Conservation (phyloP, 345 rosid genomes). For the Adansonia digitata region DNA sequence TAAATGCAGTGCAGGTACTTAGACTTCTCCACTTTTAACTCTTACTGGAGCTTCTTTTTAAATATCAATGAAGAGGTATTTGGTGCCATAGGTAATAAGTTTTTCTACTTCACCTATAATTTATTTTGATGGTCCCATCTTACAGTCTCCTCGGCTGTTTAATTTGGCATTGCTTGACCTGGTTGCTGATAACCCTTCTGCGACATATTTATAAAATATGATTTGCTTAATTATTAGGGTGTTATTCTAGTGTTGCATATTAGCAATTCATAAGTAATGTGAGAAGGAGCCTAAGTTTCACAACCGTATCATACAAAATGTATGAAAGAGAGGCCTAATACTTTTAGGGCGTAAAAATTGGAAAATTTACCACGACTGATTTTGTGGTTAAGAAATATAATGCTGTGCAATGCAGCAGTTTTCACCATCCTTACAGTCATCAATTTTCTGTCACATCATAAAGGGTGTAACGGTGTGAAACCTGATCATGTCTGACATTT, state of each 20-base stretch:
- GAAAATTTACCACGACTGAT: too few relatives aligned
- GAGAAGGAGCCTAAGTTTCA: too few relatives aligned
- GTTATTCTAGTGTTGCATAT: slow-evolving; percentile 2
- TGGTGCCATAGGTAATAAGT: not conserved
- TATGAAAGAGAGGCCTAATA: too few relatives aligned
- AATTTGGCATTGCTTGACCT: not conserved
- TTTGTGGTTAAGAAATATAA: too few relatives aligned
- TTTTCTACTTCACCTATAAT: not conserved
- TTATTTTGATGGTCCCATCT: not conserved
- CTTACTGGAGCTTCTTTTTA: not conserved
- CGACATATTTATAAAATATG: not conserved
- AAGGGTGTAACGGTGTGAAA: not conserved
- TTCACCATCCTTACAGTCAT: too few relatives aligned
- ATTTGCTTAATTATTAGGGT: too few relatives aligned
- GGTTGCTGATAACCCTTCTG: too few relatives aligned
- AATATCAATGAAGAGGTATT: not conserved
- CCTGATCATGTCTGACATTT: not conserved
- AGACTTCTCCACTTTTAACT: not conserved
- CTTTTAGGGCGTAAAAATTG: too few relatives aligned
- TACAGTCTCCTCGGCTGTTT: not conserved
- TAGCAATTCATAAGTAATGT: not conserved
- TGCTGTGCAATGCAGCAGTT: too few relatives aligned
- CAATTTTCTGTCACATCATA: too few relatives aligned
- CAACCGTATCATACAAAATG: too few relatives aligned
- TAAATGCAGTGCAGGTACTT: slow-evolving; percentile 76